Evolutionary conservation across 768 basidiomycete genomes (phyloP), one percentile per base, ranked within the genome.

Genomic region (Ramaria rubella): DNA sequence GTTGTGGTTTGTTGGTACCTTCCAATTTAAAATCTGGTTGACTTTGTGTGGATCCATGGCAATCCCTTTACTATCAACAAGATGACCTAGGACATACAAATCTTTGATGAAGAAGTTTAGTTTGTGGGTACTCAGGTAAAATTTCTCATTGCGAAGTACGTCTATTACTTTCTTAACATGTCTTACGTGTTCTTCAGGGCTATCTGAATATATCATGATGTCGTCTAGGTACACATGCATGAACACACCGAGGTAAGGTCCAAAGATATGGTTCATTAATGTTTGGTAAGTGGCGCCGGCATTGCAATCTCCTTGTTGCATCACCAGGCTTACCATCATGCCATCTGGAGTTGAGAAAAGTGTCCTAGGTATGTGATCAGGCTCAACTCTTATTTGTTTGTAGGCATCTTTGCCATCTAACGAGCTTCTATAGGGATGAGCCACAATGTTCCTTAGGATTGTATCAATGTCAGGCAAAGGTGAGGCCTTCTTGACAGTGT

Each of bases 271-370:
- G 31, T 61, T 60, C 45, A 59, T 66, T 26, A 53, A 38, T 4
- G 7, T 53, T 23, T 53, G 52, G 27, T 45, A 53, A 2, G 52
- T 53, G n/a, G 52, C 19, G 0, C 73, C 76, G 0, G 72, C 71
- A 58, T 80, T 79, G 45, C 73, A 75, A 51, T 80, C 72, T 0
- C 75, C 75, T 42, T 73, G 71, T 55, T 74, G 78, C 69, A 76
- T 72, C 1, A 73, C 71, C 3, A 63, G 55, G 23, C 74, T 75
- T 1, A 73, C 30, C 57, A 71, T 74, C 0, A 70, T 75, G 0
- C 77, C 75, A 33, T 65, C 62, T 0, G 68, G 63, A 0, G 72
- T 79, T 0, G 72, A 63, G 1, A 80, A 74, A 0, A 55, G 46
- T 5, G 61, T 60, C 9, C 55, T 48, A 21, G n/a, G 19, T 11